Evolutionary conservation across 2,329 filamentous ascomycete species (phyloP).

Genomic region (Zarea fungicola): DNA sequence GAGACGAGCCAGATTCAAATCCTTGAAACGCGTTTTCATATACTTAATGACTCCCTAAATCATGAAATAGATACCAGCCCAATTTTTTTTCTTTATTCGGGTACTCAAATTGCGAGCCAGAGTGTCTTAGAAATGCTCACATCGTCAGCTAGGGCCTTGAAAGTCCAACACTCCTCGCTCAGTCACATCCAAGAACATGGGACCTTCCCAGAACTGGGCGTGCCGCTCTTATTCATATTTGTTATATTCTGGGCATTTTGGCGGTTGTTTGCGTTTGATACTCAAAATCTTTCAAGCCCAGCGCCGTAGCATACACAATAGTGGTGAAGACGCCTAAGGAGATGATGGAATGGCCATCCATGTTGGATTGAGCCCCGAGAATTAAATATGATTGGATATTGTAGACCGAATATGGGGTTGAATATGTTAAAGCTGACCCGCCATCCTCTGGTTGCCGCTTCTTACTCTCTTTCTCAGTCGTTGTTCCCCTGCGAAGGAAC

Average conservation of each 20-base stretch:
- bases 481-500: too few species aligned
- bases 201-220: slow-evolving; percentile 19
- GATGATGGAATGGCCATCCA: too few species aligned
- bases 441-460: too few species aligned
- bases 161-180: slow-evolving; percentile 22
- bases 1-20: slow-evolving; percentile 66
- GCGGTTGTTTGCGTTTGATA: slow-evolving; percentile 16
- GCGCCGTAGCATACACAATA: too few species aligned
- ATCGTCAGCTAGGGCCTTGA: slow-evolving; percentile 24
- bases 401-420: too few species aligned
- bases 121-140: slow-evolving; percentile 12
- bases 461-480: too few species aligned
- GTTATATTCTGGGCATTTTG: slow-evolving; percentile 22
- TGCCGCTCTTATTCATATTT: slow-evolving; percentile 20
- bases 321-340: too few species aligned
- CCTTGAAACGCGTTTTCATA: slow-evolving; percentile 36
- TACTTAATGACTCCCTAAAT: slow-evolving; percentile 23
- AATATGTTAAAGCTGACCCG: too few species aligned
- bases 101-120: too few species aligned
- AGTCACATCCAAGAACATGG: slow-evolving; percentile 23
- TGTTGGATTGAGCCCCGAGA: too few species aligned
- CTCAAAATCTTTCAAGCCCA: slow-evolving; percentile 12
- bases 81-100: background rate
- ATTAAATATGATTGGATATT: too few species aligned
- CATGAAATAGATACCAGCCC: too few species aligned